A percentile compares a stretch with the other conserved stretches of the same genome.
Conservation (phyloP, 1,284 basidiomycete species). For the Golubevia sp. region DNA sequence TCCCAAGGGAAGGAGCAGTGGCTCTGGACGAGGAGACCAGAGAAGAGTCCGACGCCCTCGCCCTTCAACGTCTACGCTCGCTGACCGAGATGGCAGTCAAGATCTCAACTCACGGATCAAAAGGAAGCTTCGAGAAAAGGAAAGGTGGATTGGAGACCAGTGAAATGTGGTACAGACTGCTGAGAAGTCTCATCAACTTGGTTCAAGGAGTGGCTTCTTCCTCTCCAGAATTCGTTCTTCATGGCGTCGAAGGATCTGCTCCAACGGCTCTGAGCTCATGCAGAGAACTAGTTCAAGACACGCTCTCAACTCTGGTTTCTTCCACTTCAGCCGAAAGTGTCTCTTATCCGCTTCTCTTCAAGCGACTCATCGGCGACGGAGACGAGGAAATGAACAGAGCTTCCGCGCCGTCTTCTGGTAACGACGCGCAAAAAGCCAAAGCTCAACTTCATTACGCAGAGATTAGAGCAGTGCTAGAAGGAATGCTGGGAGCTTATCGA, state of each 20-base stretch:
- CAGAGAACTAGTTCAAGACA: conserved; percentile 78
- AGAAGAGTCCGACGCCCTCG: conserved; percentile 54
- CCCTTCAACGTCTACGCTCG: conserved; percentile 64
- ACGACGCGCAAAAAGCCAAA: conserved; percentile 63
- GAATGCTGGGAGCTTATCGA: conserved; percentile 92
- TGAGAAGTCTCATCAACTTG: conserved; percentile 78
- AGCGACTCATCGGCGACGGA: conserved; percentile 73
- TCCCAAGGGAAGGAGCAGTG: conserved; percentile 69
- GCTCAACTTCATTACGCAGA: conserved; percentile 76
- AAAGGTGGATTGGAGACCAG: conserved; percentile 68
- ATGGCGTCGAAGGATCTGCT: conserved; percentile 21
- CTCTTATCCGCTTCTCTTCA: conserved; percentile 89
- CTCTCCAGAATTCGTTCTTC: conserved; percentile 7
- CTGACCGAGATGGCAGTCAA: conserved; percentile 44
- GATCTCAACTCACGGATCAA: conserved; percentile 29
- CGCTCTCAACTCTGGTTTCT: conserved; percentile 81
- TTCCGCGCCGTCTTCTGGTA: conserved; percentile 10
- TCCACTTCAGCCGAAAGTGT: conserved; percentile 79
- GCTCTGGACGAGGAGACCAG: conserved; percentile 60
- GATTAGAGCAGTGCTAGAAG: conserved; percentile 84
- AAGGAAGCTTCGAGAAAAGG: conserved; percentile 10
- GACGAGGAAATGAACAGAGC: conserved; percentile 29
- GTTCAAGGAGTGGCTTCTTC: conserved; percentile 71
- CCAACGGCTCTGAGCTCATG: conserved; percentile 66
- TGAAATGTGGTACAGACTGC: conserved; percentile 86